These are phyloP conservation scores for Fistulifera pelliculosa DNA, from an alignment of 108 stramenopile genomes.

Conservation along the genomic window DNA sequence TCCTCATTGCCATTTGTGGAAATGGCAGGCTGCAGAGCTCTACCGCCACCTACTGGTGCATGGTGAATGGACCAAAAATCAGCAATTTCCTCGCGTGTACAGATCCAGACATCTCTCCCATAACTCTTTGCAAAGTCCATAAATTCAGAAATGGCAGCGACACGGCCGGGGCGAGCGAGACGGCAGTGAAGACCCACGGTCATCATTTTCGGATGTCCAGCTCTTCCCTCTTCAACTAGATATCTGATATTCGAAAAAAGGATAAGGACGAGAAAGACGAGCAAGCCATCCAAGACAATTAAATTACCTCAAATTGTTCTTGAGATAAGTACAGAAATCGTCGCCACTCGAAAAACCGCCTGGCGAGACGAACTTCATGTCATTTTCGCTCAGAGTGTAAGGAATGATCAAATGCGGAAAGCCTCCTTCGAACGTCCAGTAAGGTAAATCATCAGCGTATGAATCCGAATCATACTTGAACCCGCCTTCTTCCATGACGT, in stretches of 20 bases:
- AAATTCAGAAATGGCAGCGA: conserved; percentile 81
- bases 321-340: conserved; percentile 75
- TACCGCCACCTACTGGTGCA: neutral
- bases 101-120: conserved; percentile 89
- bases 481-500: conserved; percentile 87
- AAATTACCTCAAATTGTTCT: conserved; percentile 59
- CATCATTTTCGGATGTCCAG: conserved; percentile 89
- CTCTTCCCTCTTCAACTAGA: conserved; percentile 75
- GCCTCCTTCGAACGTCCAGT: conserved; percentile 75
- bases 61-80: conserved; percentile 84
- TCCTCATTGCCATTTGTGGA: too few species aligned
- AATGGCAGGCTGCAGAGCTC: too few species aligned
- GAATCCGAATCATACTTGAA: conserved; percentile 90
- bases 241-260: conserved; percentile 16
- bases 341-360: conserved; percentile 77
- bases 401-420: conserved; percentile 86
- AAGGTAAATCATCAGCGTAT: conserved; percentile 90
- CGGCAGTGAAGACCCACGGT: conserved; percentile 89
- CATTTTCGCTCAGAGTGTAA: conserved; percentile 90
- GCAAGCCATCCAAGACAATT: neutral
- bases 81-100: conserved; percentile 86
- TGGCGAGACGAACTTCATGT: conserved; percentile 85
- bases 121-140: conserved; percentile 80
- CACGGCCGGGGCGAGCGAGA: conserved; percentile 80
- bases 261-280: neutral